Evolutionary conservation across 768 basidiomycete species (phyloP).

Genomic region (Collybia sp.): DNA sequence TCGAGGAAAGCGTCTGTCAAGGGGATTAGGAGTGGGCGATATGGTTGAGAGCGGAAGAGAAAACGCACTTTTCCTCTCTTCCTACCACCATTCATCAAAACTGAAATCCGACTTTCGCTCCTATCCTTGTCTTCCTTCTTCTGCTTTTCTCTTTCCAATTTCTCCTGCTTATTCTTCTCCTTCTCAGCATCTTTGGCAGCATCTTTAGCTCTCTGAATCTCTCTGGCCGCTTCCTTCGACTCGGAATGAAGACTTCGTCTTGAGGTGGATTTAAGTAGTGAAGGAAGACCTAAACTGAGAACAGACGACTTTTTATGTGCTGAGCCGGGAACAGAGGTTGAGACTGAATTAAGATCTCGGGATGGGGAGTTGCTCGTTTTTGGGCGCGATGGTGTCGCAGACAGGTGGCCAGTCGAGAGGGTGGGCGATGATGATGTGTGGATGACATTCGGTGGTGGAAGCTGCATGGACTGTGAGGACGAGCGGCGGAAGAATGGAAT

Average conservation of each 20-base stretch:
- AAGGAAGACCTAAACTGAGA: constrained; percentile 74
- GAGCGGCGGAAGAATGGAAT: constrained; percentile 94
- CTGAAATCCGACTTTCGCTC: constrained; percentile 86
- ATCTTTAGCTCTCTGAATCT: constrained; percentile 35
- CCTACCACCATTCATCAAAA: constrained; percentile 73
- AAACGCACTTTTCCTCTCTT: constrained; percentile 83
- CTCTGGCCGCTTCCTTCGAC: constrained; percentile 49
- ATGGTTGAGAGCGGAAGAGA: background rate
- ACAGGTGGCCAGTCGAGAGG: constrained; percentile 31
- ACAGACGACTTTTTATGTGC: constrained; percentile 80
- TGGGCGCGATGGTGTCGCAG: constrained; percentile 32
- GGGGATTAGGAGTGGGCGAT: background rate
- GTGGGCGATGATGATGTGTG: constrained; percentile 51
- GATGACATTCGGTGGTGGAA: constrained; percentile 44
- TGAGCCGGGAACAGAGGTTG: constrained; percentile 52
- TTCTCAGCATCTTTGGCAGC: constrained; percentile 45
- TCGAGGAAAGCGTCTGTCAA: constrained; percentile 74
- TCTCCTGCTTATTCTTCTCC: constrained; percentile 36
- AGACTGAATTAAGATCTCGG: constrained; percentile 48
- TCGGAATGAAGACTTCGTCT: constrained; percentile 74
- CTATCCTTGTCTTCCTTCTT: constrained; percentile 83
- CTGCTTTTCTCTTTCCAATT: constrained; percentile 45
- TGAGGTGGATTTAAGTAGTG: constrained; percentile 83
- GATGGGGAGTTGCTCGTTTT: constrained; percentile 46
- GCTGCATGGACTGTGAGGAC: constrained; percentile 82